Evolutionary conservation across 345 rosid genomes (phyloP), one percentile per base, ranked within the genome.

Genomic region (Leavenworthia alabamica): DNA sequence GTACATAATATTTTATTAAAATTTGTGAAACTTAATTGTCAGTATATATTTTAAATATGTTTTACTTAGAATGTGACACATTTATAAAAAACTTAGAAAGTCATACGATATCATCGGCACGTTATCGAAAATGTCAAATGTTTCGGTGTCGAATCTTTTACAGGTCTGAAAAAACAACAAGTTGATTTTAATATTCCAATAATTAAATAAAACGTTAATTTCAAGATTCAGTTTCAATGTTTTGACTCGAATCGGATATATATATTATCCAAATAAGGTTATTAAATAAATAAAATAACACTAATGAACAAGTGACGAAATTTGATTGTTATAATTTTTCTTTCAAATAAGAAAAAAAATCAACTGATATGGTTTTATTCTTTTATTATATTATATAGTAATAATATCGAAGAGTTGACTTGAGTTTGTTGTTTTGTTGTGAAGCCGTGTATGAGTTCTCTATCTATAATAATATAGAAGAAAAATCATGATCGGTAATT

Each of bases 81-180:
- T 5, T 20, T 3, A 4, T 5, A 33, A 11, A 41, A 15, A 41
- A 15, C n/a, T n/a, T n/a, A 35, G 12, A 67, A 65, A 29, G 46
- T 66, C 70, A 33, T 23, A 36, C 44, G 14, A 26, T 16, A 51
- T 55, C 51, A 11, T 31, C 57, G 56, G 45, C 74, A 70, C 74
- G 64, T 56, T 70, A 39, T 37, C 59, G 16, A 55, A 23, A 56
- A 47, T 56, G 69, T 70, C 70, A 70, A 70, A 70, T 56, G 74
- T 63, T 70, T 54, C 68, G 68, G 68, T 62, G 67, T 53, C 68
- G 62, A 61, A 61, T 62, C 66, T 51, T 46, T 7, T 50, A 37
- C 2, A 8, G 6, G 50, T 53, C 55, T 64, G 20, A 39, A 48
- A 16, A 27, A 16, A 17, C n/a, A 62, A 7, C 8, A 16, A 47